phyloP scores from a whole-genome alignment of 2,329 filamentous ascomycete genomes.

The Diaporthe velutina region DNA sequence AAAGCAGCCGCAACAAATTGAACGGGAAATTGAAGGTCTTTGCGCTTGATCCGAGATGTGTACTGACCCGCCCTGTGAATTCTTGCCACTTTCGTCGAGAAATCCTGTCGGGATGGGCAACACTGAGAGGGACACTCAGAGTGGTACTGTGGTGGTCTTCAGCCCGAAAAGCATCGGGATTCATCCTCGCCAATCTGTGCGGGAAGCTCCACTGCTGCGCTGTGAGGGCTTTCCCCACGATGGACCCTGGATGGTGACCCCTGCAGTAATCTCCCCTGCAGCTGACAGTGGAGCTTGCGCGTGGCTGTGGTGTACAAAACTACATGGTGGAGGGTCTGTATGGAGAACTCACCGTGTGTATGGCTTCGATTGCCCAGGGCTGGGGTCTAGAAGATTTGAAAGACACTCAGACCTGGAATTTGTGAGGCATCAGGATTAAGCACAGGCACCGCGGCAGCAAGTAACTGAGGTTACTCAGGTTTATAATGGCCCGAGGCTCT shows the following conservation, averaged over 20 bases:
- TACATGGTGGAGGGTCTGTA: constrained; percentile 32
- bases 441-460: background rate
- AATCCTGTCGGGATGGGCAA: constrained; percentile 3
- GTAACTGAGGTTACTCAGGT: constrained; percentile 1
- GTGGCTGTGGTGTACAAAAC: constrained; percentile 2
- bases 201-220: constrained; percentile 32
- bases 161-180: constrained; percentile 38
- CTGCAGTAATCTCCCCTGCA: constrained; percentile 32
- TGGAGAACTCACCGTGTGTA: background rate
- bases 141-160: background rate
- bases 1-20: background rate
- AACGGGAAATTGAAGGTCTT: background rate
- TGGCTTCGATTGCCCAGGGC: background rate
- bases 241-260: constrained; percentile 33
- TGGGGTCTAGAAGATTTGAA: background rate
- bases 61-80: background rate
- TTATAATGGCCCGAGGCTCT: constrained; percentile 34
- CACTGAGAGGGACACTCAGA: background rate
- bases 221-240: constrained; percentile 36
- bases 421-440: background rate
- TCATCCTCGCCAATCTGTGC: constrained; percentile 36
- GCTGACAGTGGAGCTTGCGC: constrained; percentile 29
- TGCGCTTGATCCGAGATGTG: background rate
- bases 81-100: background rate
- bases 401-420: background rate